phyloP scores from a whole-genome alignment of 306 rosid species.

The Cucumis melo region DNA sequence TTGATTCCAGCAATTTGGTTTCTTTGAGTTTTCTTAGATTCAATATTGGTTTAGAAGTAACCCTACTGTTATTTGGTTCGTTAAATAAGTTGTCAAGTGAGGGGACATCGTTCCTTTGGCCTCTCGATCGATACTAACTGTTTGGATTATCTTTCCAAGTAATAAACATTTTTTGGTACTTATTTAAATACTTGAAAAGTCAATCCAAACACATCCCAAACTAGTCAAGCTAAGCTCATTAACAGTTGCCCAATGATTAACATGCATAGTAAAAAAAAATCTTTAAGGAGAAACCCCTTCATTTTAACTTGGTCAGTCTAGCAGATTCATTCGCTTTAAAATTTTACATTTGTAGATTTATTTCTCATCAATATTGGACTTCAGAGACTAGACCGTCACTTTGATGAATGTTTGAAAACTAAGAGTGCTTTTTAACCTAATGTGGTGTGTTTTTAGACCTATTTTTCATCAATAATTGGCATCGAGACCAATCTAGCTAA shows the following conservation, averaged over 20 bases:
- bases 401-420: neutral
- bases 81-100: too few species aligned
- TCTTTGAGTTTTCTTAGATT: neutral
- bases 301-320: neutral
- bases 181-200: too few species aligned
- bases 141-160: too few species aligned
- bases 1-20: neutral
- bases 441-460: neutral
- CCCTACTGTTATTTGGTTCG: neutral
- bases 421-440: neutral
- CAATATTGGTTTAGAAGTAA: neutral
- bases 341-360: neutral
- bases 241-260: neutral
- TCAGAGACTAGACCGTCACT: neutral
- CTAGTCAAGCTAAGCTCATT: neutral
- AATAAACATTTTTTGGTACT: too few species aligned
- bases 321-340: neutral
- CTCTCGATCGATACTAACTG: neutral
- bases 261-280: neutral
- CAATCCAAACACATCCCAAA: neutral
- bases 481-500: neutral
- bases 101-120: neutral
- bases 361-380: neutral
- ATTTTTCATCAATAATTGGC: neutral
- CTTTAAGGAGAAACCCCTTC: neutral